These are phyloP conservation scores for Pythium rishiriense DNA, from an alignment of 352 stramenopile species.

Conservation along the genomic window DNA sequence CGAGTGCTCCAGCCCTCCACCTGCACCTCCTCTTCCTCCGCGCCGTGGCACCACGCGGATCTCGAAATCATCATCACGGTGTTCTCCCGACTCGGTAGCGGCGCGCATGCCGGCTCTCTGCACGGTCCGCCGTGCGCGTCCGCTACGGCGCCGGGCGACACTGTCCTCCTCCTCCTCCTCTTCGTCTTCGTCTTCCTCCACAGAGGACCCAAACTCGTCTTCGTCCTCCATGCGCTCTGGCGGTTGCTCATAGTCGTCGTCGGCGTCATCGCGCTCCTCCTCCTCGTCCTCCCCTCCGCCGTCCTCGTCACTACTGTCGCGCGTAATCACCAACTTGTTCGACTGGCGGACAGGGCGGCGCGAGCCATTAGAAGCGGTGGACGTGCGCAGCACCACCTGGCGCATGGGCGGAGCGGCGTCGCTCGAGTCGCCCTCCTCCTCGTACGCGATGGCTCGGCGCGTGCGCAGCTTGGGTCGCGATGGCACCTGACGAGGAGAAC, in stretches of 20 bases:
- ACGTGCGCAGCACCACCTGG: neutral
- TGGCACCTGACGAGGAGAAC: conserved; percentile 1
- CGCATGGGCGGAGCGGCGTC: conserved; percentile 13
- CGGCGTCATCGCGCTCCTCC: conserved; percentile 3
- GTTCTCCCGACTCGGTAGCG: conserved; percentile 4
- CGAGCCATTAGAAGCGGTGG: neutral
- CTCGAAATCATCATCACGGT: conserved; percentile 30
- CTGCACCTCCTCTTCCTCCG: conserved; percentile 4
- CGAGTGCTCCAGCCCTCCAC: conserved; percentile 2
- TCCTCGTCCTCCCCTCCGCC: conserved; percentile 8
- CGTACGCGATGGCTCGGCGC: conserved; percentile 21
- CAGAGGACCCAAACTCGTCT: conserved; percentile 23
- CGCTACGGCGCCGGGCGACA: conserved; percentile 38
- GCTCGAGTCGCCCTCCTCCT: conserved; percentile 20
- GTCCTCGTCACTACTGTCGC: conserved; percentile 22
- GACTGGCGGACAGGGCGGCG: conserved; percentile 1
- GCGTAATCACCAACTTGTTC: conserved; percentile 1
- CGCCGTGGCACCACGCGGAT: conserved; percentile 23
- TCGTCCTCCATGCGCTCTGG: conserved; percentile 38
- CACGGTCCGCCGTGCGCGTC: conserved; percentile 18
- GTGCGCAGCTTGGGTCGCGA: conserved; percentile 44
- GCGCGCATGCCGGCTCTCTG: conserved; percentile 5
- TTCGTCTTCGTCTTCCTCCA: conserved; percentile 19
- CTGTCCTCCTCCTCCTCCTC: conserved; percentile 21
- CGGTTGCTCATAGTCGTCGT: conserved; percentile 20